Conservation (phyloP, 371 early-diverging fungal genomes). For the Apophysomyces variabilis region DNA sequence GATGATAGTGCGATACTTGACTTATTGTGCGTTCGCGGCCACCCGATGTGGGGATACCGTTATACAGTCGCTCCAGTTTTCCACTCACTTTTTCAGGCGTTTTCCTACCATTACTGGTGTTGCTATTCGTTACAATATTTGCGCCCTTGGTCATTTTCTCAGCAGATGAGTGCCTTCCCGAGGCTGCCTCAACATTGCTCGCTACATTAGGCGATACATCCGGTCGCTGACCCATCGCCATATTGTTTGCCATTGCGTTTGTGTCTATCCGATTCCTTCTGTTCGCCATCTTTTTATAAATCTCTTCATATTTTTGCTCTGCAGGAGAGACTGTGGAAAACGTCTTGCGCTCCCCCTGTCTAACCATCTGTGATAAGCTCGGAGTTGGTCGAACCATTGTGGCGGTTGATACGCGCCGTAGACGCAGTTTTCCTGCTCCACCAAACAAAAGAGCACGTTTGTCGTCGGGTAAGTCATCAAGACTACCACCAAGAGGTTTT, state of each 20-base stretch:
- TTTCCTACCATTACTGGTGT: conserved; percentile 19
- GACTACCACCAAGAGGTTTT: conserved; percentile 12
- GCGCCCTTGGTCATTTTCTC: background rate
- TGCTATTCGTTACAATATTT: background rate
- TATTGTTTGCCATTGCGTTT: conserved; percentile 6
- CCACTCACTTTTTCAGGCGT: conserved; percentile 24
- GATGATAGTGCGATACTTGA: conserved; percentile 6
- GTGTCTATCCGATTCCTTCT: conserved; percentile 12
- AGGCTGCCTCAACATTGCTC: background rate
- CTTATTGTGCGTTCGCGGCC: conserved; percentile 21
- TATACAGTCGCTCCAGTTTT: conserved; percentile 40
- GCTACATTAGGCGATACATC: conserved; percentile 12
- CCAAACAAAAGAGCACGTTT: conserved; percentile 14
- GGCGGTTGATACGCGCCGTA: conserved; percentile 35
- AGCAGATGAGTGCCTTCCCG: conserved; percentile 1
- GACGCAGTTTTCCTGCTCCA: conserved; percentile 21
- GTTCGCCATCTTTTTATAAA: conserved; percentile 40
- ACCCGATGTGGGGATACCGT: conserved; percentile 41
- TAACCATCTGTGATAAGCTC: conserved; percentile 51
- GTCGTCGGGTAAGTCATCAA: conserved; percentile 16
- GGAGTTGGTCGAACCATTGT: conserved; percentile 37
- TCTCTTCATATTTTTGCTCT: conserved; percentile 53
- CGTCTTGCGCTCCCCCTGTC: conserved; percentile 47
- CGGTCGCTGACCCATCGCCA: background rate
- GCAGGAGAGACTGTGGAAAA: conserved; percentile 52